Base-by-base conservation (phyloP, 148 eudicot species). In the Rhododendron williamsianum region DNA sequence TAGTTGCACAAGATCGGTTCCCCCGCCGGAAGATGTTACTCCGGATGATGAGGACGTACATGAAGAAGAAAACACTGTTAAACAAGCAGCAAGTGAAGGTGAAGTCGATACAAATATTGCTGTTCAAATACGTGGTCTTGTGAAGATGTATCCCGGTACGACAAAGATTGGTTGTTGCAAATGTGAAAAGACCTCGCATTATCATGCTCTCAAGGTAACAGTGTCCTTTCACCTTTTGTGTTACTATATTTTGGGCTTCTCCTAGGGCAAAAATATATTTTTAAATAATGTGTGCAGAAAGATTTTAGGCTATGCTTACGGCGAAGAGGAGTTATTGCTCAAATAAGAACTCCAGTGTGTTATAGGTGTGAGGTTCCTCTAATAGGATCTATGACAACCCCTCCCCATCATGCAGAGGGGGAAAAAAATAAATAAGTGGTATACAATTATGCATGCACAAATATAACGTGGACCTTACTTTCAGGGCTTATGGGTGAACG, bases 31-130 rank as follows among this genome's bases (percentile, higher is more conserved):
- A 82, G 71, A 85, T 52, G 81, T 51, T 54, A 86, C 90, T 48
- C 94, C 95, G 80, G 98, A 95, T 84, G 99, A 97, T 78, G 94
- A 90, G 84, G 98, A 95, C 87, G 99, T 97, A 23, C 93, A 86
- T 84, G 89, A 91, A 87, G 99, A 97, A 90, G 99, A 93, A 91
- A 92, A 84, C 81, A 85, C 65, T 46, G 98, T 95, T 45, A 95
- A 94, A 86, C 94, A 90, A 84, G 93, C 92, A 87, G 83, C 85
- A 11, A 36, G 41, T 82, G 93, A 92, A 87, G 95, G 93, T 56
- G 85, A 27, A 56, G 82, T 87, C 76, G 93, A 97, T 89, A 85
- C 95, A 87, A 87, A 91, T 86, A 87, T 92, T 88, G 98, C 99
- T 83, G 98, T 90, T 81, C 98, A 95, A 89, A 88, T 97, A 87